These are phyloP conservation scores for Hypsizygus marmoreus DNA, from an alignment of 768 basidiomycete species.

Conservation along the genomic window DNA sequence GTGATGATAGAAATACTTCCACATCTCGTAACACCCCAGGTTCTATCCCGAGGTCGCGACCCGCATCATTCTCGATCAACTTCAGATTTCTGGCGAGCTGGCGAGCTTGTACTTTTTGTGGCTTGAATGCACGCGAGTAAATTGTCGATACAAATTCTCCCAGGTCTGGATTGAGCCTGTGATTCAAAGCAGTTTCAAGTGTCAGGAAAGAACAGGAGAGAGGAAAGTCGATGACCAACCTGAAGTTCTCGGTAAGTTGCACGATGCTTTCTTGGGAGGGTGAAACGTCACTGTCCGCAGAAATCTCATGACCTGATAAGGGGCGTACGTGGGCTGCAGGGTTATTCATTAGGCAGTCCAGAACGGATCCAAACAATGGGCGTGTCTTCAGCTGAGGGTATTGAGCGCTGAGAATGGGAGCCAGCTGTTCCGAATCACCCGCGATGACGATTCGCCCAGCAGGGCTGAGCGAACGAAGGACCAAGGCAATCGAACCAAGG, in stretches of 20 bases:
- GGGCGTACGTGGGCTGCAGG: conserved; percentile 6
- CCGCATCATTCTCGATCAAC: conserved; percentile 23
- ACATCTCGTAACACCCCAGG: conserved; percentile 25
- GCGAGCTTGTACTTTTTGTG: conserved; percentile 46
- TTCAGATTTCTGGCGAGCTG: conserved; percentile 38
- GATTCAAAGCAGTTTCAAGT: background rate
- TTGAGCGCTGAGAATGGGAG: conserved; percentile 48
- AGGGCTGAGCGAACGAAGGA: conserved; percentile 40
- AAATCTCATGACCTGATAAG: background rate
- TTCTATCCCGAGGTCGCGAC: conserved; percentile 21
- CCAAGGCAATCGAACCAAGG: conserved; percentile 45
- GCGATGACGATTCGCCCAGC: conserved; percentile 47
- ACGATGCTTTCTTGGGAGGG: conserved; percentile 36
- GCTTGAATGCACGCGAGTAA: conserved; percentile 48
- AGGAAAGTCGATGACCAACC: conserved; percentile 27
- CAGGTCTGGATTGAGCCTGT: conserved; percentile 51
- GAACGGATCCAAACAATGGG: conserved; percentile 47
- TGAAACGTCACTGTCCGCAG: conserved; percentile 17
- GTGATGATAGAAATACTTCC: conserved; percentile 39
- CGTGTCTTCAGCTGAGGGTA: conserved; percentile 43
- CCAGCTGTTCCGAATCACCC: conserved; percentile 54
- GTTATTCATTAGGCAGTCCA: conserved; percentile 46
- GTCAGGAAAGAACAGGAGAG: background rate
- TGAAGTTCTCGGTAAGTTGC: conserved; percentile 54
- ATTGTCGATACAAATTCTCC: conserved; percentile 57